Conservation (phyloP, 768 basidiomycete species). For the Agaricus blazei region DNA sequence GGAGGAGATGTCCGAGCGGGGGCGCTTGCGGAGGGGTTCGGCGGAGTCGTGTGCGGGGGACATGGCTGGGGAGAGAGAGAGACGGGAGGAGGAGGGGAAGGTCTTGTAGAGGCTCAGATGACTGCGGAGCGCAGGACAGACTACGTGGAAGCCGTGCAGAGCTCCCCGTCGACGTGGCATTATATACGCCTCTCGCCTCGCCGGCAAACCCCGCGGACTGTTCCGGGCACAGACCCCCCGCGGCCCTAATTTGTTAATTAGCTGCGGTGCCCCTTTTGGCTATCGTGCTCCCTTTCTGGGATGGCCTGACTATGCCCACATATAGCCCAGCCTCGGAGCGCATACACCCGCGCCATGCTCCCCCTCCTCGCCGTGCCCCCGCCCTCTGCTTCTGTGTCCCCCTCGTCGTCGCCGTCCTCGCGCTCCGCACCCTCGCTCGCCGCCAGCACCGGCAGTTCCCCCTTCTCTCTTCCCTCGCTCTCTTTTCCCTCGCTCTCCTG, state of each 20-base stretch:
- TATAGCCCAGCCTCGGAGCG: not conserved
- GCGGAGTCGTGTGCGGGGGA: slow-evolving; percentile 19
- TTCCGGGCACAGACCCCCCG: not conserved
- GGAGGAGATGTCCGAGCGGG: slow-evolving; percentile 54
- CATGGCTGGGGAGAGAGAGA: slow-evolving; percentile 24
- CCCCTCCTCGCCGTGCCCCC: not conserved
- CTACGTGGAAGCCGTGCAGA: slow-evolving; percentile 29
- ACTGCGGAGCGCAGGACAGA: slow-evolving; percentile 33
- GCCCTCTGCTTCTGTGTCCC: slow-evolving; percentile 1
- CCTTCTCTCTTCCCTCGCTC: not conserved
- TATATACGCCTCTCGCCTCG: slow-evolving; percentile 9
- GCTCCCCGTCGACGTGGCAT: slow-evolving; percentile 17
- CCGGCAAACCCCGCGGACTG: not conserved
- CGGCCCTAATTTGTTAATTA: not conserved
- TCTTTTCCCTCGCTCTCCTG: slow-evolving; percentile 42
- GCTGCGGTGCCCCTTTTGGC: not conserved
- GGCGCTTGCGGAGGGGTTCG: slow-evolving; percentile 65
- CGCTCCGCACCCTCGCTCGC: not conserved
- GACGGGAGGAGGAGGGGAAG: slow-evolving; percentile 15
- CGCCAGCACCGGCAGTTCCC: not conserved
- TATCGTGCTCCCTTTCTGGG: not conserved
- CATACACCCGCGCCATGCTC: not conserved
- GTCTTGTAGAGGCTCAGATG: slow-evolving; percentile 13
- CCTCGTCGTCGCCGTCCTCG: not conserved
- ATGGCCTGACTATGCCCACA: not conserved